Percentiles rank a stretch among this genome's conserved stretches.
phyloP scores from a whole-genome alignment of 2,329 filamentous ascomycete species.

The Pseudogymnoascus pannorum region DNA sequence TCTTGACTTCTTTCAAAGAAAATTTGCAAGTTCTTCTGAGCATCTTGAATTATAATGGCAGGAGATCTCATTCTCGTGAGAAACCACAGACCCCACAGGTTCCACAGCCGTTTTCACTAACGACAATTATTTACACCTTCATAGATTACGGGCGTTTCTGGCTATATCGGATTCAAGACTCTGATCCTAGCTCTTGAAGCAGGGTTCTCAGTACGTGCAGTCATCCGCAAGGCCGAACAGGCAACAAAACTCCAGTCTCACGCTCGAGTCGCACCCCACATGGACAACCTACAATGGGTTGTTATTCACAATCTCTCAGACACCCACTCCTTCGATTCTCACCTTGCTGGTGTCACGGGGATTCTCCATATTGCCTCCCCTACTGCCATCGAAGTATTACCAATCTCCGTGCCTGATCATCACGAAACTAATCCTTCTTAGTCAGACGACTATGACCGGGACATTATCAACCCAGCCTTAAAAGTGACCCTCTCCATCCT shows the following conservation, averaged over 20 bases:
- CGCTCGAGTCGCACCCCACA: constrained; percentile 4
- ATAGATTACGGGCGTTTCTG: constrained; percentile 12
- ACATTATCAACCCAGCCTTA: constrained; percentile 19
- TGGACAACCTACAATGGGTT: constrained; percentile 11
- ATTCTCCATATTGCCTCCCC: constrained; percentile 17
- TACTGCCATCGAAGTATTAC: constrained; percentile 10
- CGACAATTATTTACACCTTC: constrained; percentile 10
- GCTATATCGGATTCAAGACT: constrained; percentile 10
- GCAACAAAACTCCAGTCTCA: not conserved
- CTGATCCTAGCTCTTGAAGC: constrained; percentile 14
- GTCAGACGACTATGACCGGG: constrained; percentile 17
- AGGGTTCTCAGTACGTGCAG: constrained; percentile 13
- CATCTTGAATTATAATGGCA: constrained; percentile 13
- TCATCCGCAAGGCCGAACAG: constrained; percentile 14
- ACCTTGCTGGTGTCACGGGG: constrained; percentile 12
- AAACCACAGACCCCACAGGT: not conserved
- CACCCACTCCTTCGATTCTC: constrained; percentile 11
- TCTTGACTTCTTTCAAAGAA: constrained; percentile 2
- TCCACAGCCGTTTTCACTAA: constrained; percentile 8
- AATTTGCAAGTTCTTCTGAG: constrained; percentile 10
- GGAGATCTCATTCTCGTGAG: constrained; percentile 14
- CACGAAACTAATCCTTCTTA: constrained; percentile 10
- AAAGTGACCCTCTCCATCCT: constrained; percentile 17
- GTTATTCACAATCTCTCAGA: constrained; percentile 16
- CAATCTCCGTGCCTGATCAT: not conserved